A percentile compares a stretch with the other conserved stretches of the same genome.
Evolutionary conservation across 495 filamentous ascomycete species (phyloP).

Genomic region (Daldinia concentrica): DNA sequence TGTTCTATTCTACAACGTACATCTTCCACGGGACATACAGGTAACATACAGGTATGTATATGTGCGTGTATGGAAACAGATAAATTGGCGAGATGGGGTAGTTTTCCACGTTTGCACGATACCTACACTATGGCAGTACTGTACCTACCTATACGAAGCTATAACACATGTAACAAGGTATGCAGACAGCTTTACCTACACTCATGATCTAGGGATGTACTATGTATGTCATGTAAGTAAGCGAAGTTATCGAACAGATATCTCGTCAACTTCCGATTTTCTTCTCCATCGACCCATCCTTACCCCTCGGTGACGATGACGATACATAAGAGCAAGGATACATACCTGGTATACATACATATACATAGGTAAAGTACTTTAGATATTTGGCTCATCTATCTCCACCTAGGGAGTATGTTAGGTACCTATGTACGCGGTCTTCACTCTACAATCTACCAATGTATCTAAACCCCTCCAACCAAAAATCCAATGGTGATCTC

Average conservation of each 20-base stretch:
- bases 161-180: neutral
- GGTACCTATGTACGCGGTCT: neutral
- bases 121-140: too few relatives aligned
- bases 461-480: constrained; percentile 17
- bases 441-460: constrained; percentile 1
- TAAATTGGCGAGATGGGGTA: constrained; percentile 36
- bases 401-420: too few relatives aligned
- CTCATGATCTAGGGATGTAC: too few relatives aligned
- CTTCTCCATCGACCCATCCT: constrained; percentile 32
- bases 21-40: neutral
- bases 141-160: too few relatives aligned
- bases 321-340: constrained; percentile 17
- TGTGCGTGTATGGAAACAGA: constrained; percentile 28
- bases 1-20: neutral
- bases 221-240: constrained; percentile 6
- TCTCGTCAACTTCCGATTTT: constrained; percentile 29
- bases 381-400: constrained; percentile 13
- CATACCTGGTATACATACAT: too few relatives aligned
- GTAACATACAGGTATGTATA: neutral
- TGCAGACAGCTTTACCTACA: too few relatives aligned
- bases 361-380: too few relatives aligned
- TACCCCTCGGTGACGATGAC: constrained; percentile 27
- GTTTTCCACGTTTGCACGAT: neutral
- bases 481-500: constrained; percentile 16
- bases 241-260: constrained; percentile 15